Base-by-base conservation (phyloP, 2,329 filamentous ascomycete genomes). In the Penicillium verrucosum region DNA sequence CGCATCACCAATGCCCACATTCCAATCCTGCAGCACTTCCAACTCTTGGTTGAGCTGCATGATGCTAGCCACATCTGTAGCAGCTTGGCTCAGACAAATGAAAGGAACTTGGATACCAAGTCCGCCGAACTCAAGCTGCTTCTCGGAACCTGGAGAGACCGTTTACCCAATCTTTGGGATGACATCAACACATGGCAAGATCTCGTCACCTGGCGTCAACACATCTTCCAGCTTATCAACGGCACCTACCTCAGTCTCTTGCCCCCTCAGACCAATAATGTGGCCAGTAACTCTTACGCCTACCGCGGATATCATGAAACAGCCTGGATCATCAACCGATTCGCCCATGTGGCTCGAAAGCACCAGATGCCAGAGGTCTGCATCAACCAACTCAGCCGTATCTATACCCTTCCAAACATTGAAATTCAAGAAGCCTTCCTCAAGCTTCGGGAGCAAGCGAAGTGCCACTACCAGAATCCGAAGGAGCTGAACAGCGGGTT, bases 121-220 rank as follows among this genome's bases (percentile, higher is more conserved):
- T 97, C 92, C 21, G 90, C 92, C 56, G 95, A 99, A 77, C 83
- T 99, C 2, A 99, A 99, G 77, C 78, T 99, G 51, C 84, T 97
- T 4, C 83, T 99, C 5, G 91, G 91, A 53, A 94, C 93, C 8
- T 99, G 94, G 94, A 87, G 94, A 56, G 94, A 99, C 71, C 85
- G 94, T 47, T 79, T 99, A 51, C 94, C 94, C 1, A 99, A 99
- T 70, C 89, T 96, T 4, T 99, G 94, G 94, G 94, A 99, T 72
- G 94, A 99, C 73, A 99, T 99, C 74, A 96, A 95, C 62, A 91
- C 94, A 38, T 99, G 94, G 94, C 94, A 99, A 73, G 95, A 99
- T 71, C 80, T 99, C 40, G 94, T 99, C n/a, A 99, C 94, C 1
- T 99, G 94, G 94, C 87, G 94, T 65, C 95, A 99, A 72, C 94